Evolutionary conservation across 352 stramenopile genomes (phyloP).

Genomic region (Phytophthora ohioensis): DNA sequence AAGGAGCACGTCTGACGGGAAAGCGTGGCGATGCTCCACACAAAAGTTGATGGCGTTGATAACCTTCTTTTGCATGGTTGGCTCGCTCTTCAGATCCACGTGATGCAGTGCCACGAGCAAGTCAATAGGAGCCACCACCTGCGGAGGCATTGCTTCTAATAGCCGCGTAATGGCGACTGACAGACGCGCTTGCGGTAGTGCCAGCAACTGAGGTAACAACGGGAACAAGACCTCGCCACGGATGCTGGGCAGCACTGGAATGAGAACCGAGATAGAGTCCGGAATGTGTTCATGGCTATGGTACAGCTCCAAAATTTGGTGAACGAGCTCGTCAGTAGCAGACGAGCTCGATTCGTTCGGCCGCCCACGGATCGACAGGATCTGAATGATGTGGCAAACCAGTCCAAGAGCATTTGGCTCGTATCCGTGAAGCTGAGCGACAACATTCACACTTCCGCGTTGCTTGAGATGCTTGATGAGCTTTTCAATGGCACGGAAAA

Average conservation of each 20-base stretch:
- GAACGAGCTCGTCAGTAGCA: slow-evolving; percentile 57
- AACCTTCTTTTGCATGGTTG: slow-evolving; percentile 79
- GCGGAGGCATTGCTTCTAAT: slow-evolving; percentile 77
- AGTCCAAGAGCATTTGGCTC: slow-evolving; percentile 65
- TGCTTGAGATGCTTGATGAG: slow-evolving; percentile 88
- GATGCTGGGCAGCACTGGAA: slow-evolving; percentile 70
- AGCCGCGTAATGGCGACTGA: slow-evolving; percentile 77
- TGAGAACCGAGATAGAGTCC: slow-evolving; percentile 75
- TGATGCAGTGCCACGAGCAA: slow-evolving; percentile 82
- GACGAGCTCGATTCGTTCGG: slow-evolving; percentile 48
- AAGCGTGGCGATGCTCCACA: slow-evolving; percentile 81
- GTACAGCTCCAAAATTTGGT: slow-evolving; percentile 73
- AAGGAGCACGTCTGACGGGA: slow-evolving; percentile 77
- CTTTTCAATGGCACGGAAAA: slow-evolving; percentile 85
- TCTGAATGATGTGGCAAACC: slow-evolving; percentile 82
- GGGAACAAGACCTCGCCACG: slow-evolving; percentile 66
- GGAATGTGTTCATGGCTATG: slow-evolving; percentile 61
- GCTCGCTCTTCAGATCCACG: slow-evolving; percentile 74
- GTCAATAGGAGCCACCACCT: slow-evolving; percentile 70
- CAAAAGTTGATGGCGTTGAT: slow-evolving; percentile 85
- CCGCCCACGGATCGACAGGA: slow-evolving; percentile 58
- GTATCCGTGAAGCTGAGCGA: slow-evolving; percentile 76
- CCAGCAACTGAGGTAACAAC: slow-evolving; percentile 65
- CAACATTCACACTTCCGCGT: slow-evolving; percentile 62
- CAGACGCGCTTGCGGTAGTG: slow-evolving; percentile 58